phyloP scores from a whole-genome alignment of 345 rosid genomes.

The Pseudoturritis turrita region DNA sequence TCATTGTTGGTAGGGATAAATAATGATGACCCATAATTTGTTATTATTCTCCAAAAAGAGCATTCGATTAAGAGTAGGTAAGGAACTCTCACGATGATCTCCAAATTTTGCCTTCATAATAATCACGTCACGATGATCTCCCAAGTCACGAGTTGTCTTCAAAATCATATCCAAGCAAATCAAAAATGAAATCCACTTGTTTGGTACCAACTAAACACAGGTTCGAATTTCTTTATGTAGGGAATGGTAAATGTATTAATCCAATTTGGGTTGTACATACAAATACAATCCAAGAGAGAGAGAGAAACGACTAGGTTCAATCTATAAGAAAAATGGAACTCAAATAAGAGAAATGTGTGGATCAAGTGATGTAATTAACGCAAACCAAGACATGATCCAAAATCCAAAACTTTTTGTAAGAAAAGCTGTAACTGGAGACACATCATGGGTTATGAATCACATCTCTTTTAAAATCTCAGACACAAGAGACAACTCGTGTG shows the following conservation, averaged over 20 bases:
- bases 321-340: background rate
- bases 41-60: constrained; percentile 7
- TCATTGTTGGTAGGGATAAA: constrained; percentile 23
- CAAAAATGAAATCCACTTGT: background rate
- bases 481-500: constrained; percentile 3
- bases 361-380: too few relatives aligned
- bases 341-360: too few relatives aligned
- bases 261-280: too few relatives aligned
- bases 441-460: constrained; percentile 4
- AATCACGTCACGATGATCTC: constrained; percentile 11
- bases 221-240: too few relatives aligned
- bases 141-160: constrained; percentile 8
- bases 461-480: constrained; percentile 1
- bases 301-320: too few relatives aligned
- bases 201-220: too few relatives aligned
- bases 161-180: background rate
- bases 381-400: constrained; percentile 1
- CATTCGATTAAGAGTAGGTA: constrained; percentile 6
- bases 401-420: constrained; percentile 22
- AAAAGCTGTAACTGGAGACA: constrained; percentile 15
- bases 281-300: too few relatives aligned
- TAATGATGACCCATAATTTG: constrained; percentile 26
- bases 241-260: too few relatives aligned
- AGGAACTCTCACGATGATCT: constrained; percentile 12
- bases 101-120: constrained; percentile 1